Base-by-base conservation (phyloP, 148 eudicot genomes). In the Amaranthus cruentus region DNA sequence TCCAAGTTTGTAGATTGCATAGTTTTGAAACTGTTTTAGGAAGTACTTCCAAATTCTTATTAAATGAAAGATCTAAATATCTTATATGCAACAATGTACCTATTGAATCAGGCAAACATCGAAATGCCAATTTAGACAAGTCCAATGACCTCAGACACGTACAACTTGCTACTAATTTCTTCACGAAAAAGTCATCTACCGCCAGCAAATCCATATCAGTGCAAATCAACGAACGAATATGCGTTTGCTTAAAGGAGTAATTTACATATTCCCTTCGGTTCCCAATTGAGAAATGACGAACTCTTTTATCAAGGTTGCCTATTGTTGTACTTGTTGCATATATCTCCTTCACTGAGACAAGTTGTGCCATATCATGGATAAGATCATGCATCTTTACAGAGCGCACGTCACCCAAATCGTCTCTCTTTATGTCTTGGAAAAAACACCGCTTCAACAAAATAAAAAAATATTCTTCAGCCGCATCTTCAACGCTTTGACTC, bases 371-470 rank as follows among this genome's bases (percentile, higher is more conserved):
- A 65, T 65, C 68, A 15, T 65, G 68, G 21, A 65, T 46, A 13
- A 65, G 52, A 65, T 65, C 68, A 14, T 65, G 68, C 8, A 65
- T 65, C 28, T 65, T 65, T 14, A 9, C 13, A 4, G 48, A 14
- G 21, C 5, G 6, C 3, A 65, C 15, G 1, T 47, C 28, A 7
- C 52, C 52, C 46, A 46, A 7, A 4, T 6, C 47, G 47, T 65
- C 68, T 65, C 47, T 15, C 9, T 46, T 4, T 47, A 47, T 3
- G n/a, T 65, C 68, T 13, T 65, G 68, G 28, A 65, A 65, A 44
- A 65, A 65, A 65, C 68, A 65, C 47, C 68, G 46, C 13, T 52
- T 8, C 68, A n/a, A 65, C 68, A 65, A 65, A 14, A 65, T 47
- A 2, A 28, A 14, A 47, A 65, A 65, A 65, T 65, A 14, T 65